Evolutionary conservation across 805 yeast species (phyloP).

Genomic region (Ogataea angusta): DNA sequence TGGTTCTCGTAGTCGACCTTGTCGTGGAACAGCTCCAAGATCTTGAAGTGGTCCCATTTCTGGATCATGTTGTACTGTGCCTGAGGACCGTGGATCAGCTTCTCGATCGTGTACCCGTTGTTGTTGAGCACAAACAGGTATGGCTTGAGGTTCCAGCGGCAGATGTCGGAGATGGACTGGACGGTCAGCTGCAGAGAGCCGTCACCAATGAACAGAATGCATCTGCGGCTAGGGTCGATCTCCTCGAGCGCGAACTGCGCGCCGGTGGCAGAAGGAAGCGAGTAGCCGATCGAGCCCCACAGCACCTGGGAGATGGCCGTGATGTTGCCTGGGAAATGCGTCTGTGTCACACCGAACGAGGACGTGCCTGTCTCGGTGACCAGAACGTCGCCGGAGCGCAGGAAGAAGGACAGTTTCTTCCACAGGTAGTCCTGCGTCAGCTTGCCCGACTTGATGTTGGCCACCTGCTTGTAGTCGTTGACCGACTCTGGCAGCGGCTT

Average conservation of each 20-base stretch:
- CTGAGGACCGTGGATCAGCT: conserved; percentile 65
- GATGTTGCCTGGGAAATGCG: conserved; percentile 60
- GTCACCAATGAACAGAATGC: conserved; percentile 67
- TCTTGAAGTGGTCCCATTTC: conserved; percentile 60
- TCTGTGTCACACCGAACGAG: conserved; percentile 65
- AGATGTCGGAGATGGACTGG: conserved; percentile 68
- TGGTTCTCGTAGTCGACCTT: conserved; percentile 48
- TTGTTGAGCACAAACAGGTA: conserved; percentile 68
- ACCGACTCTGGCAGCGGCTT: conserved; percentile 50
- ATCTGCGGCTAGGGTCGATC: conserved; percentile 58
- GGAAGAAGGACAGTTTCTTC: conserved; percentile 61
- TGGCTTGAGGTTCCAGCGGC: conserved; percentile 64
- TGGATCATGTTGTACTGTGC: conserved; percentile 68
- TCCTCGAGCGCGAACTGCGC: conserved; percentile 69
- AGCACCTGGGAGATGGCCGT: conserved; percentile 70
- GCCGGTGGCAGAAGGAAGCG: conserved; percentile 66
- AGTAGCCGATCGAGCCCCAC: conserved; percentile 74
- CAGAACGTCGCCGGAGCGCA: conserved; percentile 62
- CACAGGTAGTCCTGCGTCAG: conserved; percentile 67
- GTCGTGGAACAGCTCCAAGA: conserved; percentile 61
- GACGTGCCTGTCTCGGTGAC: conserved; percentile 76
- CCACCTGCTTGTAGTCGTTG: conserved; percentile 37
- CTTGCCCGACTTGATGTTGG: conserved; percentile 42
- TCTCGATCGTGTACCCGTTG: conserved; percentile 73
- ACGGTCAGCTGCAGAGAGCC: conserved; percentile 75